Evolutionary conservation across 192 early-diverging fungal genomes (phyloP).

Genomic region (Chytriomyces sp.): DNA sequence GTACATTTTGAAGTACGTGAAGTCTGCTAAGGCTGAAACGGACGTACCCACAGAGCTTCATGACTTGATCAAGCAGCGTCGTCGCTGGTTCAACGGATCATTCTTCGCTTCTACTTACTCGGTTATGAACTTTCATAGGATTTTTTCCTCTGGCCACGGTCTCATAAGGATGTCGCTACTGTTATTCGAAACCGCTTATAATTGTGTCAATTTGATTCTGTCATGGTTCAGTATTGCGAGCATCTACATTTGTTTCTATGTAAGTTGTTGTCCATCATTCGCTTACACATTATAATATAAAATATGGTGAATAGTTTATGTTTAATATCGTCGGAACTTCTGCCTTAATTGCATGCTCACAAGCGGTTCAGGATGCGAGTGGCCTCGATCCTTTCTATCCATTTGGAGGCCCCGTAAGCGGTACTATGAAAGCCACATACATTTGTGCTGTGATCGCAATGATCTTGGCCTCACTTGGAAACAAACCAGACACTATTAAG

Average conservation of each 20-base stretch:
- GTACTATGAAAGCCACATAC: slow-evolving; percentile 36
- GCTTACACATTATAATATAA: neutral
- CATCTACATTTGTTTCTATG: slow-evolving; percentile 58
- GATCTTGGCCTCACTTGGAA: slow-evolving; percentile 51
- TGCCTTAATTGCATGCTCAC: neutral
- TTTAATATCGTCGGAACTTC: slow-evolving; percentile 24
- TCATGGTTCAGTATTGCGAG: slow-evolving; percentile 54
- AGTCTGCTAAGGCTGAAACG: slow-evolving; percentile 66
- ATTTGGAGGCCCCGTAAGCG: slow-evolving; percentile 65
- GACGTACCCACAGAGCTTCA: slow-evolving; percentile 72
- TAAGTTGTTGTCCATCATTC: slow-evolving; percentile 34
- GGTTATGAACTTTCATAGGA: slow-evolving; percentile 55
- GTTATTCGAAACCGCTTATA: slow-evolving; percentile 66
- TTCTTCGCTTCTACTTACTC: slow-evolving; percentile 77
- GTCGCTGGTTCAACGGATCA: slow-evolving; percentile 79
- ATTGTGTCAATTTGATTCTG: slow-evolving; percentile 58
- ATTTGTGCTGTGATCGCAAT: slow-evolving; percentile 39
- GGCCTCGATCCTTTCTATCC: slow-evolving; percentile 56
- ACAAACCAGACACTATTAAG: slow-evolving; percentile 56
- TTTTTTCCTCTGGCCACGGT: slow-evolving; percentile 58
- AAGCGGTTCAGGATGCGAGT: neutral
- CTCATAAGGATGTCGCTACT: slow-evolving; percentile 54
- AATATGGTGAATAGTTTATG: slow-evolving; percentile 9
- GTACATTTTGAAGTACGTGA: slow-evolving; percentile 70
- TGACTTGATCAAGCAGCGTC: slow-evolving; percentile 76